Evolutionary conservation across 768 basidiomycete species (phyloP).

Genomic region (Russula dissimulans): DNA sequence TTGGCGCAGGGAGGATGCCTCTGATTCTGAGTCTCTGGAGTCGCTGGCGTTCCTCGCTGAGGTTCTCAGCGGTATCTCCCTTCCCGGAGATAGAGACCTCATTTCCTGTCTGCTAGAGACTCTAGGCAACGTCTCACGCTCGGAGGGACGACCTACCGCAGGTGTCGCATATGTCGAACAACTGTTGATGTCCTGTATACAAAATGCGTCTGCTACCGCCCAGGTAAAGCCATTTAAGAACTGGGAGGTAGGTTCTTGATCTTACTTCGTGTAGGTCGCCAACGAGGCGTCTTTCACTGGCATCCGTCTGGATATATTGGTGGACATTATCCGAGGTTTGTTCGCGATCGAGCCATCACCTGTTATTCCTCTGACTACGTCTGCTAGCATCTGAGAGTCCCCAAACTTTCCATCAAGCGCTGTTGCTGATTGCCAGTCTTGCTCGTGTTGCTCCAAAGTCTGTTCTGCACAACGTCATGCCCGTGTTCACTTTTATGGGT

Average conservation of each 20-base stretch:
- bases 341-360: not conserved
- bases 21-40: constrained; percentile 18
- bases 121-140: constrained; percentile 54
- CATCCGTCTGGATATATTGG: constrained; percentile 74
- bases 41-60: constrained; percentile 57
- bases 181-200: constrained; percentile 73
- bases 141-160: constrained; percentile 43
- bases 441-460: constrained; percentile 82
- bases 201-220: constrained; percentile 50
- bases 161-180: constrained; percentile 76
- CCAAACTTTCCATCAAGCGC: constrained; percentile 88
- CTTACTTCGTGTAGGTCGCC: constrained; percentile 33
- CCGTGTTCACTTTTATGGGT: constrained; percentile 98
- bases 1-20: constrained; percentile 1
- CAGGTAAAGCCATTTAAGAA: constrained; percentile 32
- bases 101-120: constrained; percentile 65
- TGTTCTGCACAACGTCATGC: constrained; percentile 92
- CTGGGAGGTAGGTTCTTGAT: not conserved
- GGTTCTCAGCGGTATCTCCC: constrained; percentile 49
- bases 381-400: constrained; percentile 75
- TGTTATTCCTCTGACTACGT: not conserved
- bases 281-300: constrained; percentile 45
- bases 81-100: constrained; percentile 65
- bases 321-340: constrained; percentile 77
- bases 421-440: constrained; percentile 78